phyloP scores from a whole-genome alignment of 2,329 filamentous ascomycete genomes.

The Ophiostoma australiae region DNA sequence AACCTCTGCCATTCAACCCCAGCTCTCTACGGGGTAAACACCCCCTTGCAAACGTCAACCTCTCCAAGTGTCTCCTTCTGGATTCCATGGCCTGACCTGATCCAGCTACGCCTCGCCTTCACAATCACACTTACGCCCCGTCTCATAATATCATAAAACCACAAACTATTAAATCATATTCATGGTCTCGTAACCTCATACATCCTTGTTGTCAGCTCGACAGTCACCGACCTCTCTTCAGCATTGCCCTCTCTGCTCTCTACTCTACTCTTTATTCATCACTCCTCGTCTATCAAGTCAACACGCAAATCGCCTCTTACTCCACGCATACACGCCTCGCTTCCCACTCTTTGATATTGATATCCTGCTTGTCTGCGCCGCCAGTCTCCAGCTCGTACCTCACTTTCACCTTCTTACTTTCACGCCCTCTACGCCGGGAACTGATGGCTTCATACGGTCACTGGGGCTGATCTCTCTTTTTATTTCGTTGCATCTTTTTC shows the following conservation, averaged over 20 bases:
- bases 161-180: not conserved
- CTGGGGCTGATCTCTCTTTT: not conserved
- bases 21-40: not conserved
- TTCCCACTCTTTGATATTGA: conserved; percentile 3
- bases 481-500: not conserved
- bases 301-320: not conserved
- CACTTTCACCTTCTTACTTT: not conserved
- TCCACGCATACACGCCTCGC: conserved; percentile 9
- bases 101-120: not conserved
- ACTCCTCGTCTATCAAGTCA: not conserved
- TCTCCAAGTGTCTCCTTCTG: not conserved
- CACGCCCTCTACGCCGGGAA: conserved; percentile 9
- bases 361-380: not conserved
- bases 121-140: not conserved
- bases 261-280: not conserved
- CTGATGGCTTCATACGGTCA: conserved; percentile 8
- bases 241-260: not conserved
- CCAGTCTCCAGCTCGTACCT: not conserved
- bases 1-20: not conserved
- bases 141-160: not conserved
- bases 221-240: not conserved
- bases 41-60: not conserved
- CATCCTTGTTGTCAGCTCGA: not conserved
- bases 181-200: not conserved
- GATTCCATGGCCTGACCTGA: not conserved